Conservation (phyloP, 2,329 filamentous ascomycete species). For the Metarhizium rileyi region DNA sequence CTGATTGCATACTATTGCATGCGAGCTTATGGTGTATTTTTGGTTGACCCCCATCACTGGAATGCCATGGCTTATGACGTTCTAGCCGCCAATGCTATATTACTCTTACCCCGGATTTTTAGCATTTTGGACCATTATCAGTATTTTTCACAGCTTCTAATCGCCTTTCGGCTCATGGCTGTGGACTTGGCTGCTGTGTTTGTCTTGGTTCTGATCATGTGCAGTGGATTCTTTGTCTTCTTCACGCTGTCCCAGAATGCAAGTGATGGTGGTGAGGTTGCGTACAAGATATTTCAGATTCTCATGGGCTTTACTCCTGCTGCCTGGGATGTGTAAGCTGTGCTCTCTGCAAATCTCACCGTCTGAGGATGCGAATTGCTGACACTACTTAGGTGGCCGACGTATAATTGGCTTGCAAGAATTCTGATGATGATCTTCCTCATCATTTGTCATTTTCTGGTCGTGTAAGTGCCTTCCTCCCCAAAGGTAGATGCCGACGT, state of each 20-base stretch:
- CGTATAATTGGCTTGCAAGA: conserved; percentile 71
- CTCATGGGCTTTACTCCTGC: conserved; percentile 94
- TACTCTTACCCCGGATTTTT: conserved; percentile 84
- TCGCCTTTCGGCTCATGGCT: conserved; percentile 90
- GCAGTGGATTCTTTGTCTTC: conserved; percentile 91
- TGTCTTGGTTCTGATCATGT: conserved; percentile 73
- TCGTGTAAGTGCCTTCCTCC: conserved; percentile 46
- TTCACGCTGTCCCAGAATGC: conserved; percentile 73
- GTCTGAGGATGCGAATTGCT: neutral
- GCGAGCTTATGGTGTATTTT: conserved; percentile 76
- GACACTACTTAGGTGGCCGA: conserved; percentile 42
- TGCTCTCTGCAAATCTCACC: neutral
- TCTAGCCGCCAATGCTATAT: conserved; percentile 80
- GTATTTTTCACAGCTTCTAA: conserved; percentile 90
- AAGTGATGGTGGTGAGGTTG: conserved; percentile 63
- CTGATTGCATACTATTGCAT: conserved; percentile 85
- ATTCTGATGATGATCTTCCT: conserved; percentile 70
- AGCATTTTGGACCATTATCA: conserved; percentile 90
- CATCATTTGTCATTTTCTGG: conserved; percentile 89
- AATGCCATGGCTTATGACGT: conserved; percentile 88
- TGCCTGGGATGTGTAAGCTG: conserved; percentile 72
- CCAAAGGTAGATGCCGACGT: neutral
- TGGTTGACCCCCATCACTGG: conserved; percentile 64
- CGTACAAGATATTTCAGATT: conserved; percentile 86
- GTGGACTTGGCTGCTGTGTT: conserved; percentile 80